These are phyloP conservation scores for Termitomyces sp. DNA, from an alignment of 768 basidiomycete species.

Conservation along the genomic window DNA sequence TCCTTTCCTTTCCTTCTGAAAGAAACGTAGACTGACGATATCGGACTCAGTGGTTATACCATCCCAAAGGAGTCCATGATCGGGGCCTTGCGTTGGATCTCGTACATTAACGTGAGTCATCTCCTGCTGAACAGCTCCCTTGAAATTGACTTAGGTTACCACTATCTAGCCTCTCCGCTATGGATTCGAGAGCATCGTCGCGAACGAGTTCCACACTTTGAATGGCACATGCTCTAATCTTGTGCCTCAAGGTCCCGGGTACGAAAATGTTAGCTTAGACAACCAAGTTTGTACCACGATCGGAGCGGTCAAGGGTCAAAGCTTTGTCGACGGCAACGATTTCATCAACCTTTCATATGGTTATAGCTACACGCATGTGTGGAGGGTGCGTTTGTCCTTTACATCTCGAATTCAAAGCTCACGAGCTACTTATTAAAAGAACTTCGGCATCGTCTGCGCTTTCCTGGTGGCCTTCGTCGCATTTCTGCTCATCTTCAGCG, in stretches of 20 bases:
- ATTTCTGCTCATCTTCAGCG: conserved; percentile 56
- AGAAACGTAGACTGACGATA: background rate
- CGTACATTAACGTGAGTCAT: conserved; percentile 51
- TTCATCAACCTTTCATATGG: conserved; percentile 51
- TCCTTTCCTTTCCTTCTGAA: conserved; percentile 14
- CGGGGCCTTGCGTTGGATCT: conserved; percentile 65
- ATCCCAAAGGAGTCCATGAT: conserved; percentile 64
- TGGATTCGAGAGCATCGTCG: conserved; percentile 71
- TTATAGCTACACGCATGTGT: conserved; percentile 34
- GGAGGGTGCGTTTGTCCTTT: conserved; percentile 33
- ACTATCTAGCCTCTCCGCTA: conserved; percentile 57
- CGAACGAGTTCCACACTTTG: conserved; percentile 78
- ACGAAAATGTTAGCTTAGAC: conserved; percentile 45
- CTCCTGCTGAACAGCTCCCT: too few relatives aligned
- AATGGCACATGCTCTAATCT: conserved; percentile 57
- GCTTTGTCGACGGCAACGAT: conserved; percentile 53
- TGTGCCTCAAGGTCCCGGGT: conserved; percentile 61
- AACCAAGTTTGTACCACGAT: conserved; percentile 79
- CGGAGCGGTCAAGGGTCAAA: conserved; percentile 59
- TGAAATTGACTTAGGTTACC: background rate
- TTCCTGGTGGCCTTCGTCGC: conserved; percentile 61
- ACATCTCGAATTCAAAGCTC: background rate
- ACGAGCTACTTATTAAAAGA: conserved; percentile 27
- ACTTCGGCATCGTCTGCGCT: conserved; percentile 65
- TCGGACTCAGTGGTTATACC: conserved; percentile 38